Evolutionary conservation across 352 stramenopile species (phyloP), one percentile per base, ranked within the genome.

Genomic region (Globisporangium megalacanthum): DNA sequence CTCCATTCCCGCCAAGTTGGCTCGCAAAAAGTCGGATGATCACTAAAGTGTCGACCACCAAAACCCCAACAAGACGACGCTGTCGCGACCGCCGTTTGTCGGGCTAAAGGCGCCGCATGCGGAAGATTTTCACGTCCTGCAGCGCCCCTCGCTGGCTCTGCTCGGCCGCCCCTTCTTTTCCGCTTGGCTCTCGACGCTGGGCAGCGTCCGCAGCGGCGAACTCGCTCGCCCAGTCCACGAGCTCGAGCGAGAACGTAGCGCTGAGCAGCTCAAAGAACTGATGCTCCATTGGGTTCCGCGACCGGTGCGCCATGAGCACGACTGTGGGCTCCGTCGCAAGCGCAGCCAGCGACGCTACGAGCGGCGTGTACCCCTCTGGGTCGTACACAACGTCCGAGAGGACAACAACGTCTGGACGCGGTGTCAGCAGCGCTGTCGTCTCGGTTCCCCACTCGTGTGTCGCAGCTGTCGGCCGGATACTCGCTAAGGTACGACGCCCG

Each of bases 361-460:
- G 69, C 44, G 82, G 82, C 19, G 59, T 63, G 50, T 89, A 92
- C 41, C 83, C 80, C 54, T 83, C 71, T 0, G 83, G 83, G 60
- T 92, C 83, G 69, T 92, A 92, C 20, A 92, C 80, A 17, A 91
- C 83, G 48, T 92, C 83, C 1, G 83, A 93, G 48, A 89, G 66
- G 20, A 93, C 75, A 49, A 93, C 63, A 8, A 89, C 69, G 50
- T 93, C 83, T 0, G 75, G 75, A 47, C 66, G 56, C 31, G 42
- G 39, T 19, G 49, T n/a, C n/a, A 62, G 62, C 9, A 89, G 61
- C 42, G 69, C 61, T 20, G 63, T 57, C 22, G 56, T 58, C 37
- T 72, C 49, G 0, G 81, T 72, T 22, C 83, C 83, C 83, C 83
- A 93, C 39, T 73, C 70, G 56, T 90, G 79, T 15, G 65, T 58